A percentile compares a stretch with the other conserved stretches of the same genome.
Evolutionary conservation across 495 filamentous ascomycete genomes (phyloP).

Genomic region (Amphirosellinia nigrospora): DNA sequence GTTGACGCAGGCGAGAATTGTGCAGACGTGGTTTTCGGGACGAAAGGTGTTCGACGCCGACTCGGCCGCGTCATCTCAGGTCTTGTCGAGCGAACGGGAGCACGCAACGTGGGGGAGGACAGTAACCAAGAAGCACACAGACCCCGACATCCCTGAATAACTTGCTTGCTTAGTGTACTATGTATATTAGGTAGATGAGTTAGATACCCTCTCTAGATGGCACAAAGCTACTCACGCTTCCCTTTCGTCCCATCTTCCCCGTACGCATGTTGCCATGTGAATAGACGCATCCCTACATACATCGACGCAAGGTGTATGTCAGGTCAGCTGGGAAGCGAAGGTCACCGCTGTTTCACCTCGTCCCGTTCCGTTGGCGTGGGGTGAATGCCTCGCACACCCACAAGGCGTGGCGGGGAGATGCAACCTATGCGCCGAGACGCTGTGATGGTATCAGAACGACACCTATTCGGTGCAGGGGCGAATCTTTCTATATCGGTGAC

Average conservation of each 20-base stretch:
- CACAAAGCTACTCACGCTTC: not conserved
- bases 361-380: not conserved
- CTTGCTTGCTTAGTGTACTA: not conserved
- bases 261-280: not conserved
- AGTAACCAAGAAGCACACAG: slow-evolving; percentile 9
- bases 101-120: slow-evolving; percentile 12
- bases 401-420: not conserved
- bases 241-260: not conserved
- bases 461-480: not conserved
- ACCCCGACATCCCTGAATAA: slow-evolving; percentile 6
- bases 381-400: not conserved
- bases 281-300: not conserved
- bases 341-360: slow-evolving; percentile 18
- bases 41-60: slow-evolving; percentile 51
- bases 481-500: not conserved
- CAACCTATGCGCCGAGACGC: slow-evolving; percentile 12
- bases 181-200: not conserved
- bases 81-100: slow-evolving; percentile 13
- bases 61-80: slow-evolving; percentile 12
- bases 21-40: slow-evolving; percentile 64
- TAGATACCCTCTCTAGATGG: not conserved
- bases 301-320: not conserved
- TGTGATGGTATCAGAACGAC: slow-evolving; percentile 7
- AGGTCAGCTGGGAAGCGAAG: not conserved
- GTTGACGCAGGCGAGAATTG: slow-evolving; percentile 56